Percentiles rank a stretch among this genome's conserved stretches.
These are phyloP conservation scores for Neurospora sp. DNA, from an alignment of 495 filamentous ascomycete species.

Conservation along the genomic window DNA sequence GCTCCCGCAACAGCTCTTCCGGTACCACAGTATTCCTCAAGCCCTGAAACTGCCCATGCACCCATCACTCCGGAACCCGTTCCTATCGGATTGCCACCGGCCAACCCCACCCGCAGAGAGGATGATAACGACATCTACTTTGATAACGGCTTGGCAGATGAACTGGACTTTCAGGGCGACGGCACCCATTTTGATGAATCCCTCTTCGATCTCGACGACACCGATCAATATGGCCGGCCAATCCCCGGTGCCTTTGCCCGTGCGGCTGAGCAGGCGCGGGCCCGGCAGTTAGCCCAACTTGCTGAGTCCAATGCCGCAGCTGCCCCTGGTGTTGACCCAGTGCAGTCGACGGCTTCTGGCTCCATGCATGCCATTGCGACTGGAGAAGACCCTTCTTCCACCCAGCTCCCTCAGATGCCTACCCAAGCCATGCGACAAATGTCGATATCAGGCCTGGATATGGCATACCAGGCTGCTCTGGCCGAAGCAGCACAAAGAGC, in stretches of 20 bases:
- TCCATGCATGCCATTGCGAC: slow-evolving; percentile 19
- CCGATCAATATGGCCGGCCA: slow-evolving; percentile 43
- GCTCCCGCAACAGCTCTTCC: background rate
- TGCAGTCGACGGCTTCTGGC: slow-evolving; percentile 26
- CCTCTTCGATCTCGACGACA: slow-evolving; percentile 61
- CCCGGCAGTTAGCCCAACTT: slow-evolving; percentile 15
- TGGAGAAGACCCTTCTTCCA: slow-evolving; percentile 4
- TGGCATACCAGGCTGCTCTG: slow-evolving; percentile 71
- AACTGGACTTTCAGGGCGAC: slow-evolving; percentile 37
- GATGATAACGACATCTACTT: slow-evolving; percentile 72
- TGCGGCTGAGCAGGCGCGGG: slow-evolving; percentile 27
- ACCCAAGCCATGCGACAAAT: slow-evolving; percentile 2
- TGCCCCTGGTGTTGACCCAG: background rate
- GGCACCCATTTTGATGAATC: slow-evolving; percentile 63
- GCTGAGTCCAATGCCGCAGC: slow-evolving; percentile 12
- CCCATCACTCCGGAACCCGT: slow-evolving; percentile 6
- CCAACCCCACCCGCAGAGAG: background rate
- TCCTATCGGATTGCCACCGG: slow-evolving; percentile 11
- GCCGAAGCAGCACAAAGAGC: slow-evolving; percentile 67
- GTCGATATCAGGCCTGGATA: slow-evolving; percentile 36
- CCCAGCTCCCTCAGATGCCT: slow-evolving; percentile 12
- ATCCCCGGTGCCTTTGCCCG: slow-evolving; percentile 38
- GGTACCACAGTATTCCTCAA: slow-evolving; percentile 3
- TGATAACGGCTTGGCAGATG: slow-evolving; percentile 58
- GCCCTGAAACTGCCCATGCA: background rate